phyloP scores from a whole-genome alignment of 179 eudicot species.

The Nepenthes alata region DNA sequence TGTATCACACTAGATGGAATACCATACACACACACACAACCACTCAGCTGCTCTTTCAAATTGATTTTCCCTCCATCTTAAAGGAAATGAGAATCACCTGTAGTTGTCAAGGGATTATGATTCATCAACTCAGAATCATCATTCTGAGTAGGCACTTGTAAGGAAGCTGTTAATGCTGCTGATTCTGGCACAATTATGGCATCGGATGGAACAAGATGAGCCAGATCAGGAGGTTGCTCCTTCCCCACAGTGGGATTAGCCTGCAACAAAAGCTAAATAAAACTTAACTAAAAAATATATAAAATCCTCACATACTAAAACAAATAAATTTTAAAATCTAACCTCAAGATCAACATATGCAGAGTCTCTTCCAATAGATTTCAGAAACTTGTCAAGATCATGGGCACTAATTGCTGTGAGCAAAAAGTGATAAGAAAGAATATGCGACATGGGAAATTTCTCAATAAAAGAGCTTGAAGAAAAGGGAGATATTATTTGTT shows the following conservation, averaged over 20 bases:
- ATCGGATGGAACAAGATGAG: slow-evolving; percentile 71
- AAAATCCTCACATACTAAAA: slow-evolving; percentile 4
- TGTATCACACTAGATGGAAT: no score
- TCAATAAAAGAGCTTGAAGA: no score
- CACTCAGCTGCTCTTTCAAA: background rate
- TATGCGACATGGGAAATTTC: background rate
- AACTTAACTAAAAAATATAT: slow-evolving; percentile 7
- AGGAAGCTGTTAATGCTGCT: slow-evolving; percentile 29
- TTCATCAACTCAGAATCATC: slow-evolving; percentile 2
- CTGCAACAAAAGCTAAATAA: slow-evolving; percentile 16
- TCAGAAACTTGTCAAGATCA: slow-evolving; percentile 70
- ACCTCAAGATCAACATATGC: slow-evolving; percentile 89
- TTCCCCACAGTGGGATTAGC: slow-evolving; percentile 87
- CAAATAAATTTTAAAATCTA: slow-evolving; percentile 4
- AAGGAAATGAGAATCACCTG: background rate
- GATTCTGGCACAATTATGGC: slow-evolving; percentile 28
- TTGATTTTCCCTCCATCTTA: background rate
- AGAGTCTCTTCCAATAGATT: slow-evolving; percentile 59
- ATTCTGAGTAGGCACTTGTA: slow-evolving; percentile 20
- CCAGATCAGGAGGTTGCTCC: slow-evolving; percentile 98
- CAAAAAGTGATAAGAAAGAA: background rate
- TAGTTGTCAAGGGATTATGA: background rate
- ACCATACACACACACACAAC: no score
- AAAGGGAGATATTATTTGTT: no score
- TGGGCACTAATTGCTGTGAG: slow-evolving; percentile 44